Evolutionary conservation across 768 basidiomycete genomes (phyloP), one percentile per base, ranked within the genome.

Genomic region (Strobilomyces dryophilus): DNA sequence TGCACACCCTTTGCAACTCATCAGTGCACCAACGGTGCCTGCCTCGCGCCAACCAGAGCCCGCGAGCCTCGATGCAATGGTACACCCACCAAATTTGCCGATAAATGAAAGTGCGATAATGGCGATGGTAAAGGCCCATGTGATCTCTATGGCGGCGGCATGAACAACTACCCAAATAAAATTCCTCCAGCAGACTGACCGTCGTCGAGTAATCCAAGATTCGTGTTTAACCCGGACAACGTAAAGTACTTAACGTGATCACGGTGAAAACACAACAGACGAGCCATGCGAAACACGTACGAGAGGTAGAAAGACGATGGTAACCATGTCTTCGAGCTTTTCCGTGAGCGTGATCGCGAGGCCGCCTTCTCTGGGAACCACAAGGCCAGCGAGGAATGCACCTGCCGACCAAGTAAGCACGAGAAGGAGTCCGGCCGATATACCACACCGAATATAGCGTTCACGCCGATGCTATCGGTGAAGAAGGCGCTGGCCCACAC

Each of bases 271-370:
- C 5, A 36, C 5, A 17, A 20, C 29, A 18, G 50, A 36, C 29
- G 43, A 27, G 17, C 8, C 20, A 24, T 47, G 37, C 11, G 24
- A 21, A 32, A 27, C 17, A 52, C 47, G 55, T 63, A 91, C 89
- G 47, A 95, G 73, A 4, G 94, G 94, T 12, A 97, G 72, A 71
- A 97, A 95, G 41, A 95, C 84, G 54, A 95, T 86, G 0, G 89
- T 73, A 3, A 95, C 89, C 80, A 95, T 84, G 71, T 98, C 95
- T 71, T 99, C 97, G n/a, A 98, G 73, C 64, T 95, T 98, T 61
- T 95, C 92, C 0, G 91, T 93, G n/a, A 98, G 73, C 0, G 85
- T 77, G 47, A 94, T 90, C 0, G 88, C 83, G 34, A 99, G 83
- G 3, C 88, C 88, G 3, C 91, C 90, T 61, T 94, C 87, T 27